Base-by-base conservation (phyloP, 805 yeast genomes). In the Kockiozyma suomiensis region DNA sequence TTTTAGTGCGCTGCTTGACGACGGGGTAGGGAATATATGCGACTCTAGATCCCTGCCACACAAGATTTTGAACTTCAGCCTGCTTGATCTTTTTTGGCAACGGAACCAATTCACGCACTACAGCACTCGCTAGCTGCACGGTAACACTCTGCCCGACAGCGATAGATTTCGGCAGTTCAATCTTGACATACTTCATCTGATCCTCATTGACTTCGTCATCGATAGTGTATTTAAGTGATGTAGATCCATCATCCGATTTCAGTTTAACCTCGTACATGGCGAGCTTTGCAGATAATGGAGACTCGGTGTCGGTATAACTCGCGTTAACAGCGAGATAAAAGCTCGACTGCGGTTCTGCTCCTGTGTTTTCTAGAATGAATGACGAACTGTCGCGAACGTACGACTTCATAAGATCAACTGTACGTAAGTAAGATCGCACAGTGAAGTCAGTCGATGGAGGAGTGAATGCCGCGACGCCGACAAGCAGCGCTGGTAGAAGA, bases 11-110 rank as follows among this genome's bases (percentile, higher is more conserved):
- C 72, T 83, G 84, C 33, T 73, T 69, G 17, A 62, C 59, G 19
- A 96, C 87, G 6, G 70, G 69, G 74, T 93, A 92, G 1, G 87
- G 80, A 42, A 88, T 80, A 61, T 80, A 75, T 23, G 87, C 84
- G 60, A 79, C 79, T 70, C 83, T 83, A 68, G 81, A 74, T 37
- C 86, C 80, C 47, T 76, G 73, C 64, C 84, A 75, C 43, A 83
- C 73, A 56, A 93, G 70, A 32, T 78, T 74, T 77, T 92, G 97
- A 35, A 74, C 74, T 25, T 82, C 88, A 8, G 75, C 76, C 76
- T 92, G 79, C 17, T 74, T 78, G 43, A 87, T 82, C 61, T 78
- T 75, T 53, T 78, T 80, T 0, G 98, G 97, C 53, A 81, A 72
- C 43, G 97, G 90, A 53, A 67, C 61, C 50, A 85, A 68, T 37